phyloP scores from a whole-genome alignment of 2,329 filamentous ascomycete species.

The Furcasterigmium furcatum region DNA sequence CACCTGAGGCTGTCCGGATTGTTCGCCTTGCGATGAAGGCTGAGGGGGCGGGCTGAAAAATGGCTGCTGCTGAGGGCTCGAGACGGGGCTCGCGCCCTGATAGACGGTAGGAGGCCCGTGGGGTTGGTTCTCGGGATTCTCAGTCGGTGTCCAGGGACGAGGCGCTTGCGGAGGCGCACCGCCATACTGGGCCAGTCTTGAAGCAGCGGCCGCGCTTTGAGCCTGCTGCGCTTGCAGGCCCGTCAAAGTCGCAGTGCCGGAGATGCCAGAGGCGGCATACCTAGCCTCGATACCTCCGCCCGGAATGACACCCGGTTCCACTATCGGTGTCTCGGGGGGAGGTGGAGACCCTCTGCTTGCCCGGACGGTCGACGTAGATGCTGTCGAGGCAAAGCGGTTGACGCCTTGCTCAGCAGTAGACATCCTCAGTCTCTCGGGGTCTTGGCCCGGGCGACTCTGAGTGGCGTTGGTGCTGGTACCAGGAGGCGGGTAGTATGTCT shows the following conservation, averaged over 20 bases:
- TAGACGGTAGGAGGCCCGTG: slow-evolving; percentile 91
- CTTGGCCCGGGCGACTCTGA: slow-evolving; percentile 15
- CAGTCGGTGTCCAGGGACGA: slow-evolving; percentile 93
- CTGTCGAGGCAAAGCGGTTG: slow-evolving; percentile 71
- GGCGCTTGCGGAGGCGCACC: slow-evolving; percentile 41
- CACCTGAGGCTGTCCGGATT: slow-evolving; percentile 41
- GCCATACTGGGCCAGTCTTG: slow-evolving; percentile 76
- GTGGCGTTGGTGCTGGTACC: slow-evolving; percentile 27
- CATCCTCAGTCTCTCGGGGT: slow-evolving; percentile 30
- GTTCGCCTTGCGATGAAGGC: slow-evolving; percentile 21
- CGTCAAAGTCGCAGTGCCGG: slow-evolving; percentile 78
- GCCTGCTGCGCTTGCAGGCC: slow-evolving; percentile 59
- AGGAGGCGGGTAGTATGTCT: slow-evolving; percentile 60
- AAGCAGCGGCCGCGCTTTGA: slow-evolving; percentile 76
- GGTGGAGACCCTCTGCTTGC: slow-evolving; percentile 91
- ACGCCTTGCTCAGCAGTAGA: slow-evolving; percentile 43
- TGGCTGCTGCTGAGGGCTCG: slow-evolving; percentile 45
- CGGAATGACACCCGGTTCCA: slow-evolving; percentile 66
- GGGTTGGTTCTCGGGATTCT: slow-evolving; percentile 78
- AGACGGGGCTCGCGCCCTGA: slow-evolving; percentile 75
- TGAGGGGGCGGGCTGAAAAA: slow-evolving; percentile 41
- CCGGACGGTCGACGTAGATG: slow-evolving; percentile 88
- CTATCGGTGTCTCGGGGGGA: slow-evolving; percentile 86
- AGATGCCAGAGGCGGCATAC: slow-evolving; percentile 88
- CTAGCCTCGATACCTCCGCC: slow-evolving; percentile 84